These are phyloP conservation scores for Guyanaporus albipodus DNA, from an alignment of 768 basidiomycete species.

Conservation along the genomic window DNA sequence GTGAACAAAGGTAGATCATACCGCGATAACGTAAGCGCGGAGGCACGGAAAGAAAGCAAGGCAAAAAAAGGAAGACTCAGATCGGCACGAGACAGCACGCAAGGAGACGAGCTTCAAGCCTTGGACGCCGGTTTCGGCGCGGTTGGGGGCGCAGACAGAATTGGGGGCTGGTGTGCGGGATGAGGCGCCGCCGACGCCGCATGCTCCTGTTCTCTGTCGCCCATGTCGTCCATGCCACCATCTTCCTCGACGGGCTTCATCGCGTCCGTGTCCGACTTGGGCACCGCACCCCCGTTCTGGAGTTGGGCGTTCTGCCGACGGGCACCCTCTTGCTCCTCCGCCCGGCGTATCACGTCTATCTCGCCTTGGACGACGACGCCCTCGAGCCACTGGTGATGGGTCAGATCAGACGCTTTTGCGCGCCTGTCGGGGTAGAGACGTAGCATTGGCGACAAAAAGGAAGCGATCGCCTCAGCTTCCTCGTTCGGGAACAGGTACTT, in stretches of 20 bases:
- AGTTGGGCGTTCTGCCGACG: conserved; percentile 18
- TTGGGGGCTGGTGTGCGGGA: conserved; percentile 26
- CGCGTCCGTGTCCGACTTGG: conserved; percentile 42
- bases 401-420: conserved; percentile 82
- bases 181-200: conserved; percentile 1
- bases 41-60: background rate
- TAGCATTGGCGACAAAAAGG: conserved; percentile 88
- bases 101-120: background rate
- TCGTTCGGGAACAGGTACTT: conserved; percentile 89
- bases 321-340: conserved; percentile 49
- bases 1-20: background rate
- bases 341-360: conserved; percentile 69
- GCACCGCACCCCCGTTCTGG: conserved; percentile 6
- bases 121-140: conserved; percentile 15
- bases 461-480: conserved; percentile 77
- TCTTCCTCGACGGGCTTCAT: conserved; percentile 76
- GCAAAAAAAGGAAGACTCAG: background rate
- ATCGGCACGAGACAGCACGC: background rate
- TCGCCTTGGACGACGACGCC: conserved; percentile 86
- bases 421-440: conserved; percentile 84
- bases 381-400: conserved; percentile 84
- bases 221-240: conserved; percentile 4
- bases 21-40: conserved; percentile 4
- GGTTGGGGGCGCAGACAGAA: conserved; percentile 32
- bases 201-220: background rate